Percentiles rank a stretch among this genome's conserved stretches.
Conservation (phyloP, 257 asterid species). For the Fraxinus anomala region DNA sequence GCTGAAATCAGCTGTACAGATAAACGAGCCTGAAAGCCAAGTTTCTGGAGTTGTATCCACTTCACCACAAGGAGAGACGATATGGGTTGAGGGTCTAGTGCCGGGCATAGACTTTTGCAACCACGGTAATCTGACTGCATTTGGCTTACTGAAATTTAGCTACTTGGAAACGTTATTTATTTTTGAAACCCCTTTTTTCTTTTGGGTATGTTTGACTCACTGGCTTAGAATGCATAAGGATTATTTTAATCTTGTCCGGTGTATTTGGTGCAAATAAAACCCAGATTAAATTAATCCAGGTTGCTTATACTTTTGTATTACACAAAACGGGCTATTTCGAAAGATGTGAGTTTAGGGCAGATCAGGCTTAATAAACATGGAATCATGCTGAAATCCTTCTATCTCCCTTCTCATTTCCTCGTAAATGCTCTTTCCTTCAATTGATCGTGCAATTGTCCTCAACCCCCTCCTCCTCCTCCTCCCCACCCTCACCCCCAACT, state of each 20-base stretch:
- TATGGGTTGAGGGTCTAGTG: constrained; percentile 94
- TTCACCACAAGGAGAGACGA: constrained; percentile 54
- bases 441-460: neutral
- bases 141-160: constrained; percentile 7
- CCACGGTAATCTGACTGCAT: constrained; percentile 60
- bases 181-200: neutral
- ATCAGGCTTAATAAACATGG: neutral
- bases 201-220: neutral
- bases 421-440: neutral
- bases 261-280: neutral
- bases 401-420: neutral
- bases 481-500: neutral
- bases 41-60: constrained; percentile 41
- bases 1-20: constrained; percentile 35
- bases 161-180: constrained; percentile 3
- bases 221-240: neutral
- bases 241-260: neutral
- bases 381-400: neutral
- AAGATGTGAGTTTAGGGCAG: neutral
- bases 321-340: neutral
- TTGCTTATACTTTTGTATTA: neutral
- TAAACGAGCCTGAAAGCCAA: constrained; percentile 37
- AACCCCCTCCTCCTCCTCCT: neutral
- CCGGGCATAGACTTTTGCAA: constrained; percentile 99
- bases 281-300: neutral